Percentiles rank a stretch among this genome's conserved stretches.
Conservation (phyloP, 331 rosid species). For the Saraca asoca region DNA sequence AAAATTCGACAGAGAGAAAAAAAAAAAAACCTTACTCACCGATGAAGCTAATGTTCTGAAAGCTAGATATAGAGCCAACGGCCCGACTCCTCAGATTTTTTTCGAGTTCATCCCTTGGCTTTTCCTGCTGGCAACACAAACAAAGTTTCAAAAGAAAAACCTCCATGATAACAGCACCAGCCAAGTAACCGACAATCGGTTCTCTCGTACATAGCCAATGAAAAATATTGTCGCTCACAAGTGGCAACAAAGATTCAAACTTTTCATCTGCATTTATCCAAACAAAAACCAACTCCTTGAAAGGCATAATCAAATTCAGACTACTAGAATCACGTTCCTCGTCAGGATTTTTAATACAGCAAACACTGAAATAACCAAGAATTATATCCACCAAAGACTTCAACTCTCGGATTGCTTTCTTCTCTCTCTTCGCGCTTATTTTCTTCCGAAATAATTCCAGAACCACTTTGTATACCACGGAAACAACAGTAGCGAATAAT, state of each 20-base stretch:
- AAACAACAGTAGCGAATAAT: slow-evolving; percentile 65
- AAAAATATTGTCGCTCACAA: slow-evolving; percentile 52
- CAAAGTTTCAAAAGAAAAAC: slow-evolving; percentile 58
- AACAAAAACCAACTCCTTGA: slow-evolving; percentile 49
- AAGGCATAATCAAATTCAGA: slow-evolving; percentile 38
- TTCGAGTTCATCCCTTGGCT: slow-evolving; percentile 50
- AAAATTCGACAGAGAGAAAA: neutral
- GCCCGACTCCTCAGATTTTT: slow-evolving; percentile 61
- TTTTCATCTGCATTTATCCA: slow-evolving; percentile 55
- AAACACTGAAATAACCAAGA: slow-evolving; percentile 58
- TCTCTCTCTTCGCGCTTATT: slow-evolving; percentile 52
- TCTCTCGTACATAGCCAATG: slow-evolving; percentile 44
- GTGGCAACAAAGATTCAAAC: slow-evolving; percentile 59
- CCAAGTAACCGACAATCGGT: slow-evolving; percentile 57
- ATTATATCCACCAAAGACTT: slow-evolving; percentile 54
- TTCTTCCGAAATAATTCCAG: slow-evolving; percentile 49
- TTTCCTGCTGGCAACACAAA: slow-evolving; percentile 40
- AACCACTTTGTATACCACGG: slow-evolving; percentile 40
- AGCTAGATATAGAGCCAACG: slow-evolving; percentile 64
- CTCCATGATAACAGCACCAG: slow-evolving; percentile 64
- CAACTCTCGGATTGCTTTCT: slow-evolving; percentile 62
- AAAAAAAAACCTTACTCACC: slow-evolving; percentile 52
- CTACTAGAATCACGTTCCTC: slow-evolving; percentile 35
- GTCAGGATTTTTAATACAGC: slow-evolving; percentile 37
- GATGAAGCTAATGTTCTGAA: slow-evolving; percentile 53